Evolutionary conservation across 106 monocot species (phyloP), one percentile per base, ranked within the genome.

Genomic region (Agapanthus africanus): DNA sequence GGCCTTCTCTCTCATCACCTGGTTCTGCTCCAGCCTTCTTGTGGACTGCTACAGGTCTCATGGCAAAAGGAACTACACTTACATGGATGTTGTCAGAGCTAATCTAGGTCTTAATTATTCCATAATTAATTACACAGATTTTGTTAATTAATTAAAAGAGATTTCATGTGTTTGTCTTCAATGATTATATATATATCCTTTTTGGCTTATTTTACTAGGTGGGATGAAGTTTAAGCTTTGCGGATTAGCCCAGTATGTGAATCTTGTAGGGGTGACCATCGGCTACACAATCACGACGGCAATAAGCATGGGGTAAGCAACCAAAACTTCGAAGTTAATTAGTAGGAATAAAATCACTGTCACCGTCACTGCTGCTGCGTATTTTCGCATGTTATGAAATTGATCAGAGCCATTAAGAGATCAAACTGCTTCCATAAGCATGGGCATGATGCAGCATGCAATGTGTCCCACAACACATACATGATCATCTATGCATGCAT

Each of bases 231-330:
- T 73, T 37, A 78, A 68, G 38, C 28, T 95, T 0, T 95, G 91
- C 64, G 82, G 82, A 8, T 22, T 91, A 21, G 83, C 91, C 2
- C 94, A 91, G 64, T 95, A 95, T 71, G 54, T 71, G 64, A 91
- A 91, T 74, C 85, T 95, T 1, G 73, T 95, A 0, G 91, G 94
- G 10, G 88, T 85, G 4, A 78, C 79, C 30, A 78, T 91, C 34
- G 91, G 91, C 26, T 95, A 88, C 73, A 88, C 88, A 7, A 88
- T 95, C 72, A 95, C 94, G 23, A 83, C 85, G 23, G 83, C 88
- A 39, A 95, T 88, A 38, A 94, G 94, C 79, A 90, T 94, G 94
- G 94, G 77, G 94, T 94, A 60, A 59, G 77, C 9, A 33, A 57
- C 0, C 10, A 19, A 16, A 3, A n/a, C n/a, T n/a, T n/a, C n/a